A percentile compares a stretch with the other conserved stretches of the same genome.
Conservation (phyloP, 495 filamentous ascomycete genomes). For the Penicillium desertorum region DNA sequence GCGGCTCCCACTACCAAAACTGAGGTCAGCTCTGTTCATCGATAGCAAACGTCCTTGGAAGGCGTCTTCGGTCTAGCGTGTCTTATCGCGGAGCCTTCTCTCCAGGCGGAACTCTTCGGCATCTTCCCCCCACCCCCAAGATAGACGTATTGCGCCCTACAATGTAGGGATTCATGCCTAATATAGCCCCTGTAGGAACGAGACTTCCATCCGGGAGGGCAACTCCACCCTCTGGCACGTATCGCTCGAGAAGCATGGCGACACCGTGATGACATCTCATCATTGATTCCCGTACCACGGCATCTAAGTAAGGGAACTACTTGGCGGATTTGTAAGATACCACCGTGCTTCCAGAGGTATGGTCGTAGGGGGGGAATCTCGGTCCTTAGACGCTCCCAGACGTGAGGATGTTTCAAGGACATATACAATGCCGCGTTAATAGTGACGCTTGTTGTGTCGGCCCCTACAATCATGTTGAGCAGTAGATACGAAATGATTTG, state of each 20-base stretch:
- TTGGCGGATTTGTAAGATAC: conserved; percentile 47
- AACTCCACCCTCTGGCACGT: conserved; percentile 53
- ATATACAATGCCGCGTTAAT: conserved; percentile 44
- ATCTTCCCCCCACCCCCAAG: conserved; percentile 67
- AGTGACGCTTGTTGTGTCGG: conserved; percentile 40
- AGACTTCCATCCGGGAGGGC: conserved; percentile 49
- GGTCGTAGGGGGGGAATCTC: conserved; percentile 24
- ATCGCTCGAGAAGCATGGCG: conserved; percentile 51
- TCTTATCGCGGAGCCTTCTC: conserved; percentile 59
- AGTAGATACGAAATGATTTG: conserved; percentile 38
- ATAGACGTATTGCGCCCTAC: conserved; percentile 50
- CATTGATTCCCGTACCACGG: conserved; percentile 62
- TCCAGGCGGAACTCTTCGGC: conserved; percentile 62
- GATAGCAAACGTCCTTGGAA: conserved; percentile 46
- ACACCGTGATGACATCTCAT: conserved; percentile 59
- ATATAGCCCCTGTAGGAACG: conserved; percentile 43
- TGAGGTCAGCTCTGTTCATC: conserved; percentile 36
- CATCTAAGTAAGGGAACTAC: conserved; percentile 55
- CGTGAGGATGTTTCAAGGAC: conserved; percentile 33
- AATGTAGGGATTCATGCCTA: conserved; percentile 58
- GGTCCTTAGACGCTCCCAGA: conserved; percentile 33
- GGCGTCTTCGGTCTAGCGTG: conserved; percentile 42
- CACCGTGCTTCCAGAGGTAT: conserved; percentile 5
- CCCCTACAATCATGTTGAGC: conserved; percentile 45
- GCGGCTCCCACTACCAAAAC: conserved; percentile 55